These are phyloP conservation scores for Penicillium cataractarum DNA, from an alignment of 495 filamentous ascomycete genomes.

Conservation along the genomic window DNA sequence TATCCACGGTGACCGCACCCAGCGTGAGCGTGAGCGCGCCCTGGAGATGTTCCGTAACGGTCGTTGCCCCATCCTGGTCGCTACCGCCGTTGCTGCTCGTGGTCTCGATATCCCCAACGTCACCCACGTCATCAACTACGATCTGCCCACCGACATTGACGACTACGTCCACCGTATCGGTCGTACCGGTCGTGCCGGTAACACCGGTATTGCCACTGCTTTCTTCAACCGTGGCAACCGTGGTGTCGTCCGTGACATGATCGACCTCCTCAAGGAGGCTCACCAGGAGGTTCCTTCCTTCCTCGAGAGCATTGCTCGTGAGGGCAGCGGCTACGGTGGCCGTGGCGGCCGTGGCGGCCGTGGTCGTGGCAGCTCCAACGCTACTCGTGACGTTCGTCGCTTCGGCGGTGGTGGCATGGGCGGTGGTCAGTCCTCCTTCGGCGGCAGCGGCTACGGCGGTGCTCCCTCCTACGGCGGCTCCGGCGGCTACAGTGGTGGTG, in stretches of 20 bases:
- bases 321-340: slow-evolving; percentile 79
- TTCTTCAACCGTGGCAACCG: slow-evolving; percentile 99
- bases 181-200: slow-evolving; percentile 99
- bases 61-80: slow-evolving; percentile 93
- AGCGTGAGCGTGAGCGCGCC: slow-evolving; percentile 97
- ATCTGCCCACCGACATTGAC: slow-evolving; percentile 97
- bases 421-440: slow-evolving; percentile 35
- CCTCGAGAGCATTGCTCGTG: slow-evolving; percentile 94
- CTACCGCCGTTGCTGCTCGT: slow-evolving; percentile 96
- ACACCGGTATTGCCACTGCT: slow-evolving; percentile 96
- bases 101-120: slow-evolving; percentile 97
- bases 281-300: slow-evolving; percentile 95
- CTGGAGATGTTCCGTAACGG: slow-evolving; percentile 96
- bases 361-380: slow-evolving; percentile 59
- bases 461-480: slow-evolving; percentile 35
- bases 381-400: slow-evolving; percentile 90
- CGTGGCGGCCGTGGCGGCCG: slow-evolving; percentile 72
- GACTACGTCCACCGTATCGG: slow-evolving; percentile 99
- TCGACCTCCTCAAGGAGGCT: slow-evolving; percentile 96
- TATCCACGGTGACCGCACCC: slow-evolving; percentile 97
- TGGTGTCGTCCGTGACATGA: slow-evolving; percentile 90
- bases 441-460: slow-evolving; percentile 60
- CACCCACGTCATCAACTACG: slow-evolving; percentile 98
- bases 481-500: slow-evolving; percentile 39
- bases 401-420: slow-evolving; percentile 34